phyloP scores from a whole-genome alignment of 441 rosid species.

The Eugenia klotzschiana region DNA sequence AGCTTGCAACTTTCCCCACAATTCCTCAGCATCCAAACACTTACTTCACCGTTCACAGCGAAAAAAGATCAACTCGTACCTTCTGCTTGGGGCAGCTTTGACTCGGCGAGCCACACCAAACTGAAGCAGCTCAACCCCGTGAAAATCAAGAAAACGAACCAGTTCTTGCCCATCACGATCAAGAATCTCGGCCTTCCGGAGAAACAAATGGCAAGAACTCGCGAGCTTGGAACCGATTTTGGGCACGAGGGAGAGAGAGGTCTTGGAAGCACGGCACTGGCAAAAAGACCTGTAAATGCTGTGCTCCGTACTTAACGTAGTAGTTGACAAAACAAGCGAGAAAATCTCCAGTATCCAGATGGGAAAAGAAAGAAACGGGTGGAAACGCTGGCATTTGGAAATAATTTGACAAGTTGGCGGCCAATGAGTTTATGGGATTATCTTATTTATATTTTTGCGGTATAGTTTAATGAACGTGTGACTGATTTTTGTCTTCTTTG shows the following conservation, averaged over 20 bases:
- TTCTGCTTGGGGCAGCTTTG: slow-evolving; percentile 46
- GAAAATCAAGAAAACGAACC: slow-evolving; percentile 19
- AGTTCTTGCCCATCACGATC: slow-evolving; percentile 5
- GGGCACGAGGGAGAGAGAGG: not conserved
- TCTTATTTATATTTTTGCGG: not conserved
- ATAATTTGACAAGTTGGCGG: not conserved
- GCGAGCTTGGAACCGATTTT: not conserved
- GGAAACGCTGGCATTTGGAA: not conserved
- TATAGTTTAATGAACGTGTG: not conserved
- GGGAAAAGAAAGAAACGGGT: not conserved
- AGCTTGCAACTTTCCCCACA: not conserved
- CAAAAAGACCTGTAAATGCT: not conserved
- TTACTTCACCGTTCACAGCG: not conserved
- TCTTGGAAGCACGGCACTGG: not conserved
- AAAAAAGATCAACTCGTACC: slow-evolving; percentile 17
- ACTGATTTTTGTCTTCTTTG: not conserved
- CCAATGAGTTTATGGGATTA: not conserved
- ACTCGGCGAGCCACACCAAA: slow-evolving; percentile 19
- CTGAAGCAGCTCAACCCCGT: slow-evolving; percentile 24
- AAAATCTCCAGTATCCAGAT: not conserved
- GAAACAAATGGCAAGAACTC: not conserved
- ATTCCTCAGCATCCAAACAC: slow-evolving; percentile 1
- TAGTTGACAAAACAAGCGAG: not conserved
- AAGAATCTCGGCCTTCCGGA: not conserved
- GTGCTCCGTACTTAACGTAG: not conserved